Percentiles rank a stretch among this genome's conserved stretches.
phyloP scores from a whole-genome alignment of 2,329 filamentous ascomycete genomes.

The Trichoderma asperellum region DNA sequence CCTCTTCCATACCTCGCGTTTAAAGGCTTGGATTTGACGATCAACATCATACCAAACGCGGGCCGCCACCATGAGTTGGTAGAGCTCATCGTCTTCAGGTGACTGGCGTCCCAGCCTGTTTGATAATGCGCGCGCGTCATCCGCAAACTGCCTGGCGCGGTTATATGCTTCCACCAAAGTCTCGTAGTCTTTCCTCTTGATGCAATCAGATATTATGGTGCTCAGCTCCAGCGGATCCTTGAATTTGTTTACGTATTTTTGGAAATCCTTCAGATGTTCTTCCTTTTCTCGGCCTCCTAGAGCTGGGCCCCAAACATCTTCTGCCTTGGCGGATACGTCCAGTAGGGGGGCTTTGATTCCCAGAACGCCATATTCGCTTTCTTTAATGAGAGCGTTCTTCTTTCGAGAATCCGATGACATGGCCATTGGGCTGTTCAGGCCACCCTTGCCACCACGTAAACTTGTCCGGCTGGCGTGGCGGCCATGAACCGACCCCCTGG shows the following conservation, averaged over 20 bases:
- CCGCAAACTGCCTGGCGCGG: conserved; percentile 78
- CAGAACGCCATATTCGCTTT: conserved; percentile 86
- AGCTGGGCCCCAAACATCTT: conserved; percentile 96
- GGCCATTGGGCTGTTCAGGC: conserved; percentile 45
- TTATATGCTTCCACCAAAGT: conserved; percentile 83
- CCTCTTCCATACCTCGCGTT: conserved; percentile 84
- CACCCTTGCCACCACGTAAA: conserved; percentile 52
- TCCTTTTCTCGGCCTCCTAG: conserved; percentile 90
- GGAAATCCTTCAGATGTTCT: conserved; percentile 77
- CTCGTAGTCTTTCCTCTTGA: conserved; percentile 90
- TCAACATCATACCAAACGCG: conserved; percentile 96
- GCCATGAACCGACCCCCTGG: conserved; percentile 53
- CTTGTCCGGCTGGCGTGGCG: conserved; percentile 70
- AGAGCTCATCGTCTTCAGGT: conserved; percentile 77
- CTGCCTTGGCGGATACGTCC: conserved; percentile 89
- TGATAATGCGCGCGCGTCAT: conserved; percentile 74
- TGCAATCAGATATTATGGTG: conserved; percentile 75
- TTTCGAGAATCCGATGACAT: conserved; percentile 62
- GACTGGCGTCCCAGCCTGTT: conserved; percentile 57
- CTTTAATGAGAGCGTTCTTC: conserved; percentile 90
- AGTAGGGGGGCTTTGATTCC: conserved; percentile 87
- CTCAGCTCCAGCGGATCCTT: conserved; percentile 82
- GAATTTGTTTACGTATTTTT: conserved; percentile 76
- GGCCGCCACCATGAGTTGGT: conserved; percentile 84
- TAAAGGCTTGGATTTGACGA: conserved; percentile 82